Percentiles rank a stretch among this genome's conserved stretches.
Conservation (phyloP, 495 filamentous ascomycete species). For the Terfezia boudieri region DNA sequence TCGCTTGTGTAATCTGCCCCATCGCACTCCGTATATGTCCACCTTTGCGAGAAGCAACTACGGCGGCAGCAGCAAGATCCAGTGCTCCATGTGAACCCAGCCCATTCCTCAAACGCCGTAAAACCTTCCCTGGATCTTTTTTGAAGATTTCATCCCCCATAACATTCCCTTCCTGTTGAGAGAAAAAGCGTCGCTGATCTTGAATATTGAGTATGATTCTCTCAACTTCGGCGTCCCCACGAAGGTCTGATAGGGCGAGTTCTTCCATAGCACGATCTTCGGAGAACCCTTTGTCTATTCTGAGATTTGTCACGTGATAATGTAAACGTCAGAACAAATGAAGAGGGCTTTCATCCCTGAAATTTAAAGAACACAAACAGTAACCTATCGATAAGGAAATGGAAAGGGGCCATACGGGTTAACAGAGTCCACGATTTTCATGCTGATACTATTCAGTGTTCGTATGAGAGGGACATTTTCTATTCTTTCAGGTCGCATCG, state of each 20-base stretch:
- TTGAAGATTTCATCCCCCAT: slow-evolving; percentile 34
- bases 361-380: too few species aligned
- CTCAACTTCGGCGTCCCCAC: slow-evolving; percentile 44
- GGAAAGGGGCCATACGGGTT: slow-evolving; percentile 28
- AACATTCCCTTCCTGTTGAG: slow-evolving; percentile 30
- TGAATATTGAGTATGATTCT: slow-evolving; percentile 69
- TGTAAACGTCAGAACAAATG: too few species aligned
- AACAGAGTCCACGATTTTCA: slow-evolving; percentile 76
- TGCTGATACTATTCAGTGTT: slow-evolving; percentile 64
- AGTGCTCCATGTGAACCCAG: slow-evolving; percentile 35
- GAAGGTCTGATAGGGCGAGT: slow-evolving; percentile 62
- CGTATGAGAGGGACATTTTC: slow-evolving; percentile 62
- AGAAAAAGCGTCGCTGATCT: slow-evolving; percentile 63
- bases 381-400: not conserved
- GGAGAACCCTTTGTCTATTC: not conserved
- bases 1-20: slow-evolving; percentile 26
- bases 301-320: not conserved
- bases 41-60: slow-evolving; percentile 21
- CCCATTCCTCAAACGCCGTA: slow-evolving; percentile 39
- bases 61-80: slow-evolving; percentile 20
- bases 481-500: slow-evolving; percentile 49
- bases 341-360: too few species aligned
- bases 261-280: slow-evolving; percentile 55
- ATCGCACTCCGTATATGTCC: slow-evolving; percentile 20
- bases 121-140: slow-evolving; percentile 43